Evolutionary conservation across 306 rosid genomes (phyloP).

Genomic region (Fragaria vesca): DNA sequence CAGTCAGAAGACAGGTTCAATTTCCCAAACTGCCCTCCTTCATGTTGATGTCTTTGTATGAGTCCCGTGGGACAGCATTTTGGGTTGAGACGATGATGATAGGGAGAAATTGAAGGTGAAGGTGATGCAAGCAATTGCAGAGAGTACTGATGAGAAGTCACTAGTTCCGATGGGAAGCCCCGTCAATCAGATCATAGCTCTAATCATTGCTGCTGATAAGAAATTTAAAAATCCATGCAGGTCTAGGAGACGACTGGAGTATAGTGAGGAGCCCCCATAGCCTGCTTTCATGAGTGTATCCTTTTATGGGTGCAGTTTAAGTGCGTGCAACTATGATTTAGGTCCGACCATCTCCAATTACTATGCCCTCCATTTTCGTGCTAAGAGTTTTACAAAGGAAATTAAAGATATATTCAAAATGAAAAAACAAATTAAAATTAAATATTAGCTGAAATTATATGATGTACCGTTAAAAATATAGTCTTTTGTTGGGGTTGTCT

Average conservation of each 20-base stretch:
- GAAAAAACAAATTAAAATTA: too few relatives aligned
- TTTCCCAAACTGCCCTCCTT: slow-evolving; percentile 29
- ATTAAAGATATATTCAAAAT: too few relatives aligned
- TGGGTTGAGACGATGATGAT: not conserved
- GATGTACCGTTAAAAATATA: too few relatives aligned
- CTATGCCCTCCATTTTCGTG: not conserved
- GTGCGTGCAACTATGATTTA: not conserved
- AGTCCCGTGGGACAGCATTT: slow-evolving; percentile 32
- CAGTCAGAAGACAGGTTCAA: slow-evolving; percentile 22
- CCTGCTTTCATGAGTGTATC: slow-evolving; percentile 8
- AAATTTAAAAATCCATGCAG: slow-evolving; percentile 36
- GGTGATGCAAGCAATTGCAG: slow-evolving; percentile 27
- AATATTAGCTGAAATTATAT: too few relatives aligned
- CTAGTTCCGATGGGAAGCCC: slow-evolving; percentile 24
- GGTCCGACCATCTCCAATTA: not conserved
- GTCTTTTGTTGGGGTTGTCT: too few relatives aligned
- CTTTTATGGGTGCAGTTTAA: not conserved
- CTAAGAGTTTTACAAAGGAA: not conserved
- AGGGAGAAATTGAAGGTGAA: not conserved
- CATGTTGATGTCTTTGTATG: not conserved
- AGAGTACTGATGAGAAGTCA: not conserved
- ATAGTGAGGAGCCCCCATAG: not conserved
- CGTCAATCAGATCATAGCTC: slow-evolving; percentile 45
- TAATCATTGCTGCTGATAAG: slow-evolving; percentile 56
- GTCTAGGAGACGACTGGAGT: not conserved